These are phyloP conservation scores for Moesziomyces parantarcticus DNA, from an alignment of 1,284 basidiomycete species.

Conservation along the genomic window DNA sequence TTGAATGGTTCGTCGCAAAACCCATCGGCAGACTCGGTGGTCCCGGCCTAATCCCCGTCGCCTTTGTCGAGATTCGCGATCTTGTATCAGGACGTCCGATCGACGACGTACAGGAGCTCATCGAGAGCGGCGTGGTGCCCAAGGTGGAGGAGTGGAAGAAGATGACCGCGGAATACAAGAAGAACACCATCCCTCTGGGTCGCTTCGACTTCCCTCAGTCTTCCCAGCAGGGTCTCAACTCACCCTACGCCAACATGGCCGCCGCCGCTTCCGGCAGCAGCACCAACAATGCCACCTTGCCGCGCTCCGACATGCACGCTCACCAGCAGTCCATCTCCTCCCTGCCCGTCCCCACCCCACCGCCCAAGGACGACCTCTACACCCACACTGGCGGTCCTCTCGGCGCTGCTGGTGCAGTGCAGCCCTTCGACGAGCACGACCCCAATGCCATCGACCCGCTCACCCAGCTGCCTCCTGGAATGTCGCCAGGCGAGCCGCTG, in stretches of 20 bases:
- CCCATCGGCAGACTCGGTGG: conserved; percentile 93
- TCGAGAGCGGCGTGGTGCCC: conserved; percentile 86
- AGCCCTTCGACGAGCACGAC: conserved; percentile 13
- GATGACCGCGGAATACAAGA: conserved; percentile 93
- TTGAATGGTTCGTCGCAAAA: conserved; percentile 76
- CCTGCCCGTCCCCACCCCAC: conserved; percentile 34
- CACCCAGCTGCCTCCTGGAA: conserved; percentile 55
- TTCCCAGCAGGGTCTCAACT: conserved; percentile 33
- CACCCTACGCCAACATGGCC: conserved; percentile 42
- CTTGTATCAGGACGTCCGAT: conserved; percentile 76
- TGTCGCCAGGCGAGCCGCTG: conserved; percentile 53
- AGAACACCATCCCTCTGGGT: conserved; percentile 92
- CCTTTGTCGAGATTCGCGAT: conserved; percentile 95
- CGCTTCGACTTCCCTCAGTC: conserved; percentile 64
- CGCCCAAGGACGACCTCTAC: conserved; percentile 49
- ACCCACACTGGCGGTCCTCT: conserved; percentile 20
- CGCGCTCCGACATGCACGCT: conserved; percentile 11
- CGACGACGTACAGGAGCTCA: conserved; percentile 79
- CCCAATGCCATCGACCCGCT: conserved; percentile 32
- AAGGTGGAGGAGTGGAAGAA: conserved; percentile 98
- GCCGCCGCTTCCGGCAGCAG: conserved; percentile 32
- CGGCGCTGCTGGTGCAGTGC: conserved; percentile 19
- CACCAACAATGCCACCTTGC: conserved; percentile 19
- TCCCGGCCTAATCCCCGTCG: conserved; percentile 93
- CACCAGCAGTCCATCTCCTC: conserved; percentile 32